These are phyloP conservation scores for Sporothrix dimorphospora DNA, from an alignment of 2,329 filamentous ascomycete genomes.

Conservation along the genomic window DNA sequence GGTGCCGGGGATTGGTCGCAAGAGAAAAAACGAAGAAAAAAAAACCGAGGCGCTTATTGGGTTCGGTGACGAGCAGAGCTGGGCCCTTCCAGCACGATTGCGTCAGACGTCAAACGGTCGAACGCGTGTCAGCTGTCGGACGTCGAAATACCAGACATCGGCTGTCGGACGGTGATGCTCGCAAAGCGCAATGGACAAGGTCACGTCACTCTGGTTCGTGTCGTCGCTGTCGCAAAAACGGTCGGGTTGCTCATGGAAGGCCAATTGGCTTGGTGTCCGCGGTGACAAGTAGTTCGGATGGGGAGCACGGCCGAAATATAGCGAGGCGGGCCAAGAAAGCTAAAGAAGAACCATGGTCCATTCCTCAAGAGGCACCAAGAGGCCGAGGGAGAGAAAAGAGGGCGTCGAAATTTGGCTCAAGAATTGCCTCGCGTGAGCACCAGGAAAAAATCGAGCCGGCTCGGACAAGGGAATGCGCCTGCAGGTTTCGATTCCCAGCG, in stretches of 20 bases:
- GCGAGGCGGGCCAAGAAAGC: slow-evolving; percentile 18
- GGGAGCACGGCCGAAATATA: not conserved
- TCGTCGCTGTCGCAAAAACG: slow-evolving; percentile 13
- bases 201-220: slow-evolving; percentile 11
- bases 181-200: not conserved
- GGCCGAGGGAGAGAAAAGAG: not conserved
- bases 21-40: not conserved
- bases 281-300: not conserved
- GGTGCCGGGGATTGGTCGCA: not conserved
- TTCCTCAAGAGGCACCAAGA: slow-evolving; percentile 1
- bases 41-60: slow-evolving; percentile 6
- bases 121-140: slow-evolving; percentile 6
- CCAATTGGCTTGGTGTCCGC: slow-evolving; percentile 12
- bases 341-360: slow-evolving; percentile 2
- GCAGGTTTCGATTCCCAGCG: not conserved
- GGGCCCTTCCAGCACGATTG: slow-evolving; percentile 4
- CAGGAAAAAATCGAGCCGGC: slow-evolving; percentile 25
- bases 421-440: slow-evolving; percentile 27
- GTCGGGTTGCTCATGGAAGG: not conserved
- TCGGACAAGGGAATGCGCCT: slow-evolving; percentile 1
- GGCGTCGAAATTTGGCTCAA: not conserved
- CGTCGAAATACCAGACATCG: not conserved
- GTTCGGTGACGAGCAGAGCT: not conserved
- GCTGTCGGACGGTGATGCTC: not conserved
- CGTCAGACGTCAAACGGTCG: not conserved